Evolutionary conservation across 2,329 filamentous ascomycete species (phyloP).

Genomic region (Exophiala oligosperma): DNA sequence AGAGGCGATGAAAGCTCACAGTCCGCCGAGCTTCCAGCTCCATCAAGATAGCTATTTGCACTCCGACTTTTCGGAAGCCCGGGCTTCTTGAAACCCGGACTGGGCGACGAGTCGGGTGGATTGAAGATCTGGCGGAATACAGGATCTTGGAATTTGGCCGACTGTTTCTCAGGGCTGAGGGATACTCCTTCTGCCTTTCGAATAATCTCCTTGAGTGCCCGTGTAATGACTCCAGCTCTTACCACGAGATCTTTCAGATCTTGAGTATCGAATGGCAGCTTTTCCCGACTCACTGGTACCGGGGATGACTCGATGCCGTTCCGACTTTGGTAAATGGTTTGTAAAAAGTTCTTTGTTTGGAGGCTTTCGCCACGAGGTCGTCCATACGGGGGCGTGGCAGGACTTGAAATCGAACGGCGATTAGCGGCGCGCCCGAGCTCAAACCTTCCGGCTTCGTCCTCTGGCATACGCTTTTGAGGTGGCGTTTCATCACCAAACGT

Average conservation of each 20-base stretch:
- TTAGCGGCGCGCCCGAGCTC: slow-evolving; percentile 11
- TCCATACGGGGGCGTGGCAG: slow-evolving; percentile 32
- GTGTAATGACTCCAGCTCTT: slow-evolving; percentile 49
- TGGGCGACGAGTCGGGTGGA: slow-evolving; percentile 39
- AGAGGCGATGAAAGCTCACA: slow-evolving; percentile 23
- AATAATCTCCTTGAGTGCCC: slow-evolving; percentile 51
- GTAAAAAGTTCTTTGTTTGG: slow-evolving; percentile 63
- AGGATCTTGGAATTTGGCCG: slow-evolving; percentile 38
- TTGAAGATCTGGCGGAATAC: slow-evolving; percentile 51
- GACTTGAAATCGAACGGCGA: slow-evolving; percentile 28
- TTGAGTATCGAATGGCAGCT: slow-evolving; percentile 66
- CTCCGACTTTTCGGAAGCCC: slow-evolving; percentile 31
- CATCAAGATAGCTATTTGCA: slow-evolving; percentile 32
- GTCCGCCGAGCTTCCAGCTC: slow-evolving; percentile 27
- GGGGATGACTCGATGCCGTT: slow-evolving; percentile 33
- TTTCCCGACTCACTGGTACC: slow-evolving; percentile 40
- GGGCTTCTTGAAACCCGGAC: slow-evolving; percentile 25
- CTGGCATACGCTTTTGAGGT: slow-evolving; percentile 15
- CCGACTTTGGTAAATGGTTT: slow-evolving; percentile 56
- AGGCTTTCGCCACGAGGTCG: slow-evolving; percentile 58
- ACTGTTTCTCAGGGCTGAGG: slow-evolving; percentile 29
- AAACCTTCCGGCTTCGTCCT: slow-evolving; percentile 11
- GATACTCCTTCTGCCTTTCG: slow-evolving; percentile 51
- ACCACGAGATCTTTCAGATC: slow-evolving; percentile 63
- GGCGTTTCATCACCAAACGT: slow-evolving; percentile 51